phyloP scores from a whole-genome alignment of 164 flowering plant species.

The Sextonia rubra region DNA sequence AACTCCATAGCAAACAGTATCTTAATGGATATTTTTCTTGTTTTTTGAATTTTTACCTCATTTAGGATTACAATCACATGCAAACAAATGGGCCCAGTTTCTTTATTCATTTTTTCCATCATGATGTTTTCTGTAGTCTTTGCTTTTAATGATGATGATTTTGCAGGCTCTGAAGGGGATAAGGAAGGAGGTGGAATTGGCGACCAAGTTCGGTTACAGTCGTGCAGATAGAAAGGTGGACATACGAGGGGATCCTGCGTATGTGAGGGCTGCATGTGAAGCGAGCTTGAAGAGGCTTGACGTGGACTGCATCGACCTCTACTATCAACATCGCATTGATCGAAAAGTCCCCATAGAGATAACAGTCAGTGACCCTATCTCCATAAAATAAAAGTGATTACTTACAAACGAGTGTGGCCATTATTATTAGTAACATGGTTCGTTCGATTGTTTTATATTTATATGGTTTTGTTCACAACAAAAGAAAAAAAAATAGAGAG shows the following conservation, averaged over 20 bases:
- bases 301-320: conserved; percentile 32
- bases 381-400: too few species aligned
- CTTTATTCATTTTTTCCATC: too few species aligned
- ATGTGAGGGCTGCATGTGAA: conserved; percentile 28
- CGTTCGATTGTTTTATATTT: too few species aligned
- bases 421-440: too few species aligned
- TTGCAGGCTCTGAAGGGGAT: conserved; percentile 18
- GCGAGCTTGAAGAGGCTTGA: conserved; percentile 29
- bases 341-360: conserved; percentile 27
- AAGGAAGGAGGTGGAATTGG: conserved; percentile 23
- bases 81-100: too few species aligned
- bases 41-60: not conserved
- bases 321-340: conserved; percentile 28
- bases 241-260: conserved; percentile 22
- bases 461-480: too few species aligned
- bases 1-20: too few species aligned
- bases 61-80: too few species aligned
- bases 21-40: not conserved
- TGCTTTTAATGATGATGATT: not conserved
- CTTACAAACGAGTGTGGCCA: too few species aligned
- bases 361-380: conserved; percentile 13
- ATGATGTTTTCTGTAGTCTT: not conserved
- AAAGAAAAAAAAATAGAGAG: too few species aligned
- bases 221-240: conserved; percentile 8
- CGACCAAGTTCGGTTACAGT: conserved; percentile 26